A percentile compares a stretch with the other conserved stretches of the same genome.
These are phyloP conservation scores for Lodderomyces parapsilosis DNA, from an alignment of 1,139 yeast species.

Conservation along the genomic window DNA sequence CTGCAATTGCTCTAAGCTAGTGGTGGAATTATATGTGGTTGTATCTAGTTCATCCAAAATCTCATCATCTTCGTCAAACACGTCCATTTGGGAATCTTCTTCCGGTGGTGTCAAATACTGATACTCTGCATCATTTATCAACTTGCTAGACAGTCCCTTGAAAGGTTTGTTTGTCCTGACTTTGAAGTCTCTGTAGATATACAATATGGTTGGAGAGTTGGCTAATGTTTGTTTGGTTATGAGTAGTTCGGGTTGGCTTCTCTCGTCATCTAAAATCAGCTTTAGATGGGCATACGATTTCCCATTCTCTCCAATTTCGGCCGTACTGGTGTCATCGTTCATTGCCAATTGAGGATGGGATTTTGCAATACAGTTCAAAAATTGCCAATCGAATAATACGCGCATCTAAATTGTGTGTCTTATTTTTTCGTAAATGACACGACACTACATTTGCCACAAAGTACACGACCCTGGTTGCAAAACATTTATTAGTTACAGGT, in stretches of 20 bases:
- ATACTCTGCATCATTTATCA: constrained; percentile 40
- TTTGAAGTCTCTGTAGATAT: constrained; percentile 32
- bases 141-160: constrained; percentile 31
- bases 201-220: constrained; percentile 35
- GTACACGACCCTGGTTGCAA: too few species aligned
- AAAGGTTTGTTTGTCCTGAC: constrained; percentile 35
- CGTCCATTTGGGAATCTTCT: constrained; percentile 42
- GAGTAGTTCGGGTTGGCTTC: not conserved
- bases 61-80: constrained; percentile 29
- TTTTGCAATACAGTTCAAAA: not conserved
- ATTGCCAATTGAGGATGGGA: not conserved
- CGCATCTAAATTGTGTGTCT: too few species aligned
- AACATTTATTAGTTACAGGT: too few species aligned
- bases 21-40: not conserved
- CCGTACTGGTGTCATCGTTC: not conserved
- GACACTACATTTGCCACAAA: too few species aligned
- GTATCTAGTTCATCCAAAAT: constrained; percentile 11
- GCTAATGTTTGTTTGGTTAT: constrained; percentile 36
- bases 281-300: not conserved
- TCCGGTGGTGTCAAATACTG: constrained; percentile 36
- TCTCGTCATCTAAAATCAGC: not conserved
- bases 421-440: too few species aligned
- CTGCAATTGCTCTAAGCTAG: not conserved
- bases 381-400: not conserved
- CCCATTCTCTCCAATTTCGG: not conserved